phyloP scores from a whole-genome alignment of 495 filamentous ascomycete species.

The Letharia lupina region DNA sequence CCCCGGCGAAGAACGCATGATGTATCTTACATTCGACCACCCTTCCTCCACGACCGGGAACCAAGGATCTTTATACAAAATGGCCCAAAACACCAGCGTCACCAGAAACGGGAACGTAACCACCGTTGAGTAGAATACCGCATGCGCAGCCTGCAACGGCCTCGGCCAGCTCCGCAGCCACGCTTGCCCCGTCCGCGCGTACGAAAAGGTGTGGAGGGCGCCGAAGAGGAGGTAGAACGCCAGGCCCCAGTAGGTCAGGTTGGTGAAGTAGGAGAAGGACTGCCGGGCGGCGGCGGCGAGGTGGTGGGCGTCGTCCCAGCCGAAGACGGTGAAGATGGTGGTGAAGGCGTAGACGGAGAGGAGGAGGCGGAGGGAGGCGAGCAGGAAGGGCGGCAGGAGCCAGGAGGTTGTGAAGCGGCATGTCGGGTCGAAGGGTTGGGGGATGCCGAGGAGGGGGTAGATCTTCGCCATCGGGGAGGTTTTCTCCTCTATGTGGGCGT shows the following conservation, averaged over 20 bases:
- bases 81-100: conserved; percentile 48
- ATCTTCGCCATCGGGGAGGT: conserved; percentile 9
- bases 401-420: conserved; percentile 70
- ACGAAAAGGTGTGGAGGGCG: conserved; percentile 56
- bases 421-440: conserved; percentile 42
- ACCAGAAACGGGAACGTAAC: conserved; percentile 61
- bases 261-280: conserved; percentile 74
- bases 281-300: conserved; percentile 35
- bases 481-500: not conserved
- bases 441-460: conserved; percentile 23
- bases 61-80: conserved; percentile 41
- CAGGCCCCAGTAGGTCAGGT: conserved; percentile 69
- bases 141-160: conserved; percentile 55
- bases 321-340: conserved; percentile 61
- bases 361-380: conserved; percentile 50
- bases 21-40: conserved; percentile 56
- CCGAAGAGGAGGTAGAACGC: conserved; percentile 66
- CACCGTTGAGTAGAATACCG: conserved; percentile 56
- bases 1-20: not conserved
- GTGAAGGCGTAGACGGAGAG: conserved; percentile 63
- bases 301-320: conserved; percentile 43
- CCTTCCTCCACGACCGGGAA: conserved; percentile 43
- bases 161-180: conserved; percentile 54
- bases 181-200: conserved; percentile 46
- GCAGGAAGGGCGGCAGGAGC: conserved; percentile 55